Evolutionary conservation across 2,329 filamentous ascomycete genomes (phyloP).

Genomic region (Fusarium tupiense): DNA sequence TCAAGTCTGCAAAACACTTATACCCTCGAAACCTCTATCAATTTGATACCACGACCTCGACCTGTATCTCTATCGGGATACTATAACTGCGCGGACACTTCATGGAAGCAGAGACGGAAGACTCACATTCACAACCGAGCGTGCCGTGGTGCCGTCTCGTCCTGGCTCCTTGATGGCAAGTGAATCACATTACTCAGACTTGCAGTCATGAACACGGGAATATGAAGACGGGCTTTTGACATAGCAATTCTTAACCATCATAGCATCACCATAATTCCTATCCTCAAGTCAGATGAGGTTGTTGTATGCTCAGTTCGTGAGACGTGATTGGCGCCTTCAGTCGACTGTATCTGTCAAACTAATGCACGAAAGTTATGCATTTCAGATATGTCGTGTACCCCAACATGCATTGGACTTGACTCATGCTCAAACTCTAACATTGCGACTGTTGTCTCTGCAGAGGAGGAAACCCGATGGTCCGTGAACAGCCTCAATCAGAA

Average conservation of each 20-base stretch:
- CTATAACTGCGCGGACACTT: accelerated
- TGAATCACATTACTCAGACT: too few species aligned
- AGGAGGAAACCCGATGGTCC: background rate
- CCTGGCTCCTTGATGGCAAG: accelerated
- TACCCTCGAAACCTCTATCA: too few species aligned
- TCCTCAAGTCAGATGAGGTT: background rate
- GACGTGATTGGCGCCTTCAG: background rate
- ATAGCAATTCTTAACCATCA: too few species aligned
- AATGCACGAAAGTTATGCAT: background rate
- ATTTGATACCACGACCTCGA: background rate
- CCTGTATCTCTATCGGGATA: accelerated
- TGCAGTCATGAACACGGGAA: background rate
- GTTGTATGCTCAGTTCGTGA: background rate
- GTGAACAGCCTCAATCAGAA: background rate
- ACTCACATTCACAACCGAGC: background rate
- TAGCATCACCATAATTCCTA: too few species aligned
- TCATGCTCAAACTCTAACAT: background rate
- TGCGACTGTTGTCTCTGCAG: background rate
- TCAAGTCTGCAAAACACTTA: background rate
- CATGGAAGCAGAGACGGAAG: too few species aligned
- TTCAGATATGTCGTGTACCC: background rate
- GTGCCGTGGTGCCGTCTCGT: too few species aligned
- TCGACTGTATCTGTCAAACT: background rate
- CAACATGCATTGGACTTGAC: background rate
- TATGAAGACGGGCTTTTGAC: background rate